Evolutionary conservation across 768 basidiomycete species (phyloP).

Genomic region (Panaeolus papilionaceus): DNA sequence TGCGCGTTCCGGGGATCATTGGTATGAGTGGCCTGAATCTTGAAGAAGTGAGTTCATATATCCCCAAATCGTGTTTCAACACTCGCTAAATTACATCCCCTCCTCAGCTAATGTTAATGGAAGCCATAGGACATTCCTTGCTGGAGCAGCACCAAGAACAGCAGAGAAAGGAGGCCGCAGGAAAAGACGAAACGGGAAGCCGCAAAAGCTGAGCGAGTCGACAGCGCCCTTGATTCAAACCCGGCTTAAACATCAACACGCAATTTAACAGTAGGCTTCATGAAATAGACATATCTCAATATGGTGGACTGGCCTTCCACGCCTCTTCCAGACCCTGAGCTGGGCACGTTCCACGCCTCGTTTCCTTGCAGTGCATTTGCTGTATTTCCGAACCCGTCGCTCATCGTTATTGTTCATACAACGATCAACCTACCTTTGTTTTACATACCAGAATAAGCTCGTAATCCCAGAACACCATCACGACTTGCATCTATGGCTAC

Average conservation of each 20-base stretch:
- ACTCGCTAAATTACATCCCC: constrained; percentile 13
- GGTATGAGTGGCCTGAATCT: constrained; percentile 86
- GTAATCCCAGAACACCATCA: no score
- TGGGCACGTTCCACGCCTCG: no score
- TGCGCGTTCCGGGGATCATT: constrained; percentile 45
- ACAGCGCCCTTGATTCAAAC: constrained; percentile 22
- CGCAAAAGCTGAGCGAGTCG: constrained; percentile 36
- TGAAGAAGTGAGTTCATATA: constrained; percentile 73
- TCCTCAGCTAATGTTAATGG: constrained; percentile 93
- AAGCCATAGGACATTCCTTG: constrained; percentile 95
- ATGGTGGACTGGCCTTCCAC: no score
- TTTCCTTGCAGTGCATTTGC: no score
- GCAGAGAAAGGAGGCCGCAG: constrained; percentile 74
- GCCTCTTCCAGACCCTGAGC: no score
- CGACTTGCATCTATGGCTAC: no score
- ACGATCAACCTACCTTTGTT: no score
- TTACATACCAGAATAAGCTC: no score
- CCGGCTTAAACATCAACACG: constrained; percentile 28
- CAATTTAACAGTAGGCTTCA: constrained; percentile 19
- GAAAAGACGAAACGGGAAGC: constrained; percentile 64
- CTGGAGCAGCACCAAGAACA: constrained; percentile 96
- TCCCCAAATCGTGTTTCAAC: constrained; percentile 2
- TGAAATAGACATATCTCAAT: no score
- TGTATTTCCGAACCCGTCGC: no score
- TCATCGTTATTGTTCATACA: no score